A percentile compares a stretch with the other conserved stretches of the same genome.
phyloP scores from a whole-genome alignment of 768 basidiomycete genomes.

The Goffeauzyma gilvescens region DNA sequence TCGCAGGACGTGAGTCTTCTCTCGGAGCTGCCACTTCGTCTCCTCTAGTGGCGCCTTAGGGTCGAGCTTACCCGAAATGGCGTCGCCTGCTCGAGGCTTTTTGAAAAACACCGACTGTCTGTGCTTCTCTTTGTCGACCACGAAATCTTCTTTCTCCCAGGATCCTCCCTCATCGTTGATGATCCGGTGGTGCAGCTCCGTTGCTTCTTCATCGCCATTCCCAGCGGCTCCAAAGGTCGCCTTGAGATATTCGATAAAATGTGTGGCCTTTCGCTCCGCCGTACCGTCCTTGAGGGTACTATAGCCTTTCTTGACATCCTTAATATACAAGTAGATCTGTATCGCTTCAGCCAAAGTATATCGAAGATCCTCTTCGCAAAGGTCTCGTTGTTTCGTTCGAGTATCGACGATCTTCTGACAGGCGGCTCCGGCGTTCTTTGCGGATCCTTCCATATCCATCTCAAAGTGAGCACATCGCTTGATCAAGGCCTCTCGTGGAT shows the following conservation, averaged over 20 bases:
- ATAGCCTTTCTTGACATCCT: constrained; percentile 5
- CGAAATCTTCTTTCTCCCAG: constrained; percentile 26
- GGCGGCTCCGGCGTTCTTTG: constrained; percentile 59
- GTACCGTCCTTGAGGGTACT: constrained; percentile 41
- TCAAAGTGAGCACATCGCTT: constrained; percentile 89
- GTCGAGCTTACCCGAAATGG: constrained; percentile 38
- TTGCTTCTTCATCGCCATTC: constrained; percentile 62
- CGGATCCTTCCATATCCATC: constrained; percentile 5
- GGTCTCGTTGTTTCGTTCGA: constrained; percentile 56
- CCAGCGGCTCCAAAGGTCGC: constrained; percentile 45
- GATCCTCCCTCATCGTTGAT: constrained; percentile 38
- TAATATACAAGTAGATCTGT: constrained; percentile 38
- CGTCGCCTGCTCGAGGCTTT: constrained; percentile 33
- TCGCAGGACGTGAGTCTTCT: constrained; percentile 69
- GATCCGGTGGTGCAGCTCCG: constrained; percentile 42
- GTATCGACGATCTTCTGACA: constrained; percentile 80
- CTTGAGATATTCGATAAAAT: constrained; percentile 57
- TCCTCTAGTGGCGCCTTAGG: constrained; percentile 41
- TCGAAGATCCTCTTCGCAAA: constrained; percentile 56
- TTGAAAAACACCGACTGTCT: neutral
- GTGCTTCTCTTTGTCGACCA: constrained; percentile 5
- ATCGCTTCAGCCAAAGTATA: constrained; percentile 48
- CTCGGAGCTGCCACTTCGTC: constrained; percentile 59
- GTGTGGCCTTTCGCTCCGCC: constrained; percentile 44
- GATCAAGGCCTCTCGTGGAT: constrained; percentile 58